These are phyloP conservation scores for Paramyrothecium roridum DNA, from an alignment of 2,329 filamentous ascomycete species.

Conservation along the genomic window DNA sequence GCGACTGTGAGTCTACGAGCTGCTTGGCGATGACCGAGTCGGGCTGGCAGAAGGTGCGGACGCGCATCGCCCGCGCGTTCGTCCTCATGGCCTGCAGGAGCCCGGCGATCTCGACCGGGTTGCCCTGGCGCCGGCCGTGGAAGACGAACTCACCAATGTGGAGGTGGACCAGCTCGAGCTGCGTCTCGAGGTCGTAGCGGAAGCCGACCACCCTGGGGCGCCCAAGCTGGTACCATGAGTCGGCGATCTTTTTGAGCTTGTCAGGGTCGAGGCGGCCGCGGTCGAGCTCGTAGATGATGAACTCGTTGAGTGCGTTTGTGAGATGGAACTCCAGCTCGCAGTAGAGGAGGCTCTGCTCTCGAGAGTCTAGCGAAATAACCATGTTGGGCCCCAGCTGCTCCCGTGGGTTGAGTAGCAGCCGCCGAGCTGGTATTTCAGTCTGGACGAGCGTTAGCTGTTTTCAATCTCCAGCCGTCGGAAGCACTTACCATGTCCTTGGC, in stretches of 20 bases:
- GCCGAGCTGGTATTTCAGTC: conserved; percentile 34
- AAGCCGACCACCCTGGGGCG: conserved; percentile 54
- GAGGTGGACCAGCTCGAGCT: conserved; percentile 50
- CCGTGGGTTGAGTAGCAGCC: conserved; percentile 25
- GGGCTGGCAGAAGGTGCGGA: conserved; percentile 56
- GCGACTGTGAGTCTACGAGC: conserved; percentile 48
- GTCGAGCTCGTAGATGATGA: conserved; percentile 50
- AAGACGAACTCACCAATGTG: conserved; percentile 54
- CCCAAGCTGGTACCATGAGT: conserved; percentile 49
- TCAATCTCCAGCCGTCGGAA: background rate
- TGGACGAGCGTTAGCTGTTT: conserved; percentile 8
- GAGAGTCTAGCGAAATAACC: conserved; percentile 48
- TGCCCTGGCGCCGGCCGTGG: conserved; percentile 43
- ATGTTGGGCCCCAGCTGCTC: conserved; percentile 26
- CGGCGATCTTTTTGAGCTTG: conserved; percentile 48
- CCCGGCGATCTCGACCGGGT: conserved; percentile 39
- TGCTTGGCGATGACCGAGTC: conserved; percentile 58
- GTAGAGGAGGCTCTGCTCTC: conserved; percentile 57
- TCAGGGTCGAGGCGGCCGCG: conserved; percentile 51
- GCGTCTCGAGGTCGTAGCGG: conserved; percentile 58
- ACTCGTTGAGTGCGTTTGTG: conserved; percentile 47
- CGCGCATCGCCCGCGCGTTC: conserved; percentile 48
- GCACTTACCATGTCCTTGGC: conserved; percentile 50
- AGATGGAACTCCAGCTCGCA: conserved; percentile 56
- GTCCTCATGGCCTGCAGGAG: conserved; percentile 50